A percentile compares a stretch with the other conserved stretches of the same genome.
Conservation (phyloP, 2,329 filamentous ascomycete genomes). For the Trichoderma arundinaceum region DNA sequence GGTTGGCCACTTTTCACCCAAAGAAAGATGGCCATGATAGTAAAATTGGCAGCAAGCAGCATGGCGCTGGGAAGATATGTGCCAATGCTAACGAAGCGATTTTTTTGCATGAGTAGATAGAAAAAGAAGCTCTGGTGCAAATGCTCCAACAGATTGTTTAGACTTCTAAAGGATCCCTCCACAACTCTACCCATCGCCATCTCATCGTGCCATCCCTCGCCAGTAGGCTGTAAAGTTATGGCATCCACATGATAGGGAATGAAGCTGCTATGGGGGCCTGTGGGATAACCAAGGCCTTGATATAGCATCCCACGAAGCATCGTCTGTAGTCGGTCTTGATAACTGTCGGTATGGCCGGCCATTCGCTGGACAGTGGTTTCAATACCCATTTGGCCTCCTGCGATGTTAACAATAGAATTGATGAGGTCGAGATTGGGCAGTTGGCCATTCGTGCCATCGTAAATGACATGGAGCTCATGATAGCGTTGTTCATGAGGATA, state of each 20-base stretch:
- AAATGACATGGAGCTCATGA: slow-evolving; percentile 86
- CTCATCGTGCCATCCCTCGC: slow-evolving; percentile 94
- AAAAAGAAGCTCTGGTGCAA: slow-evolving; percentile 99
- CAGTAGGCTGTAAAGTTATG: slow-evolving; percentile 87
- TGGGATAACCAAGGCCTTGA: slow-evolving; percentile 86
- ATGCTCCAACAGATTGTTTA: slow-evolving; percentile 97
- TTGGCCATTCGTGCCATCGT: slow-evolving; percentile 95
- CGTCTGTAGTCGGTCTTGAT: slow-evolving; percentile 80
- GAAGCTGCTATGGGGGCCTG: slow-evolving; percentile 91
- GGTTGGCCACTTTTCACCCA: slow-evolving; percentile 84
- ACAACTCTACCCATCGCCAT: slow-evolving; percentile 91
- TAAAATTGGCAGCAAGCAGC: slow-evolving; percentile 92
- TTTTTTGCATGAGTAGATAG: slow-evolving; percentile 88
- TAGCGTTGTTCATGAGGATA: slow-evolving; percentile 86
- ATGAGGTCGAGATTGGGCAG: slow-evolving; percentile 94
- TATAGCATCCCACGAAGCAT: slow-evolving; percentile 93
- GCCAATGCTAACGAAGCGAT: slow-evolving; percentile 95
- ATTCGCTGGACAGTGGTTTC: slow-evolving; percentile 83
- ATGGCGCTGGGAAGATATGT: slow-evolving; percentile 98
- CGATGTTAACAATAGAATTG: slow-evolving; percentile 89
- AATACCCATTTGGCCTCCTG: slow-evolving; percentile 90
- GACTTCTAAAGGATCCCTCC: slow-evolving; percentile 87
- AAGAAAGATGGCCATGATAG: slow-evolving; percentile 90
- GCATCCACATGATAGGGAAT: slow-evolving; percentile 98
- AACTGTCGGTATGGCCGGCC: slow-evolving; percentile 80